Conservation (phyloP, 805 yeast genomes). For the Lipomyces starkeyi region DNA sequence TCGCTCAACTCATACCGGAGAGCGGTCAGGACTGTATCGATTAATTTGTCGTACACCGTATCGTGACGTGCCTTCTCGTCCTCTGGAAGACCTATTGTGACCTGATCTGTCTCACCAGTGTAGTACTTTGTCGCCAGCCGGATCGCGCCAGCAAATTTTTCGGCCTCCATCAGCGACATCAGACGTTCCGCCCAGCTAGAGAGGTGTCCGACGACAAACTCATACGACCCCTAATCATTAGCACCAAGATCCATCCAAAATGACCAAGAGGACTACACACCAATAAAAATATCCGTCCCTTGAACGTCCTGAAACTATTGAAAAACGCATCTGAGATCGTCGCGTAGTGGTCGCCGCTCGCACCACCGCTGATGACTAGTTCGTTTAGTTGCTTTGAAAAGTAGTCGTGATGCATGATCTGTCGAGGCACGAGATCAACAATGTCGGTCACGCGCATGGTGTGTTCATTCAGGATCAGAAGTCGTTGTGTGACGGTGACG, state of each 20-base stretch:
- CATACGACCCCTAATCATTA: constrained; percentile 47
- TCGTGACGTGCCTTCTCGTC: constrained; percentile 52
- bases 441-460: constrained; percentile 48
- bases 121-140: constrained; percentile 60
- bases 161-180: constrained; percentile 54
- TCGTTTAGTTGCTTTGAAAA: constrained; percentile 41
- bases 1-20: constrained; percentile 50
- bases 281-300: constrained; percentile 57
- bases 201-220: constrained; percentile 61
- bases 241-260: background rate
- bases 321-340: constrained; percentile 47
- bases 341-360: constrained; percentile 40
- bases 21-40: constrained; percentile 62
- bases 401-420: constrained; percentile 48
- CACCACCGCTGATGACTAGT: constrained; percentile 30
- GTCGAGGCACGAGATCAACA: constrained; percentile 51
- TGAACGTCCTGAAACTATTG: constrained; percentile 50
- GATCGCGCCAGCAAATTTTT: constrained; percentile 63
- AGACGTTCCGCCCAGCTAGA: constrained; percentile 75
- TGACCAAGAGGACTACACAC: constrained; percentile 46
- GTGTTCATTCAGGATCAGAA: constrained; percentile 52
- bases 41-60: constrained; percentile 59
- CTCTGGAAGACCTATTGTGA: constrained; percentile 63
- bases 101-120: constrained; percentile 55
- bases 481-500: constrained; percentile 55